Percentiles rank a stretch among this genome's conserved stretches.
These are phyloP conservation scores for Globisporangium megalacanthum DNA, from an alignment of 352 stramenopile species.

Conservation along the genomic window DNA sequence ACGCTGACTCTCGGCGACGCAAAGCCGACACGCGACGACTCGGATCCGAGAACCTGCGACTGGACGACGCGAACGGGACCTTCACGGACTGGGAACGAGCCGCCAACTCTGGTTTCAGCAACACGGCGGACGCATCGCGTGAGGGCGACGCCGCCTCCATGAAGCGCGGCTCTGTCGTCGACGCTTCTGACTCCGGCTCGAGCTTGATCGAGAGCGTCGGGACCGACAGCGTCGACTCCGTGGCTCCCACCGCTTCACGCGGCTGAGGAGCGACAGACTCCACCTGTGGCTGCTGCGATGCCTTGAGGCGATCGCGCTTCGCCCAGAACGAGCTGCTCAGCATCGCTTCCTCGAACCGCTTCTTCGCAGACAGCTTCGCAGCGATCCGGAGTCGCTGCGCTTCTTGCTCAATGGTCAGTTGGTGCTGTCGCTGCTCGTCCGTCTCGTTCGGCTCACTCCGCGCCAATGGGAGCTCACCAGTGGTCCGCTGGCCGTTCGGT, in stretches of 20 bases:
- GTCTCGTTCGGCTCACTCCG: constrained; percentile 7
- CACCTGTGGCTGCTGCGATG: constrained; percentile 12
- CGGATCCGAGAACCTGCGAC: constrained; percentile 11
- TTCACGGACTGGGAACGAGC: constrained; percentile 1
- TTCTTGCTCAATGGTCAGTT: constrained; percentile 61
- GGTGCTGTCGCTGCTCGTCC: constrained; percentile 41
- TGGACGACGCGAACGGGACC: constrained; percentile 11
- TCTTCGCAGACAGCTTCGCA: constrained; percentile 64
- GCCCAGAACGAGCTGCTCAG: constrained; percentile 57
- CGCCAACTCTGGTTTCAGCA: not conserved
- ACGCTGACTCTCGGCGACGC: constrained; percentile 3
- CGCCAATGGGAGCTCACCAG: not conserved
- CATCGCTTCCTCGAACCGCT: constrained; percentile 72
- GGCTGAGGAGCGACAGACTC: not conserved
- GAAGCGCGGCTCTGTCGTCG: not conserved
- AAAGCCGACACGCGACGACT: constrained; percentile 5
- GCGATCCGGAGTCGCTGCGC: constrained; percentile 55
- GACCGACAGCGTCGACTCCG: not conserved
- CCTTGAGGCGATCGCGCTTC: constrained; percentile 48
- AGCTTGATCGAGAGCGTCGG: not conserved
- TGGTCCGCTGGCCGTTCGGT: constrained; percentile 5
- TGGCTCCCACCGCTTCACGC: not conserved
- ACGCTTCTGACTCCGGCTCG: not conserved
- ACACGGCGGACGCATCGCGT: not conserved
- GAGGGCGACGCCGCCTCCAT: not conserved